These are phyloP conservation scores for Cyberlindnera japonica DNA, from an alignment of 805 yeast genomes.

Conservation along the genomic window DNA sequence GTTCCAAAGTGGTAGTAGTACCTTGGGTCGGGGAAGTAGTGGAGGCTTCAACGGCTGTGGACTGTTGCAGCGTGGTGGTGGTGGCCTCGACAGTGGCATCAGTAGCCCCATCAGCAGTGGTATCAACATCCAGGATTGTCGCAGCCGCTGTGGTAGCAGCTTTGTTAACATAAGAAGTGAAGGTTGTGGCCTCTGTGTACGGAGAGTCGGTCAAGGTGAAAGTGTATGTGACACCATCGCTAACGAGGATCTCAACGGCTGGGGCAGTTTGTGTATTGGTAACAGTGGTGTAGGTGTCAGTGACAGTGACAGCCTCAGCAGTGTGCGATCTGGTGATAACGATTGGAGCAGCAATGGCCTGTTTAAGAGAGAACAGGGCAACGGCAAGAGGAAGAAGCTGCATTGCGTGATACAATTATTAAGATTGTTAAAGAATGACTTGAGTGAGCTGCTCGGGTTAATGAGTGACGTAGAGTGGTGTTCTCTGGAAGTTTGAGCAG, in stretches of 20 bases:
- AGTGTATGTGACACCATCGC: constrained; percentile 36
- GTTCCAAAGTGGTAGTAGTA: constrained; percentile 16
- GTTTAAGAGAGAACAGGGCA: constrained; percentile 12
- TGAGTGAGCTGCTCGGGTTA: constrained; percentile 7
- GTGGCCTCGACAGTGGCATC: constrained; percentile 11
- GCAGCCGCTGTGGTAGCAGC: constrained; percentile 21
- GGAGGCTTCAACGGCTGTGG: constrained; percentile 15
- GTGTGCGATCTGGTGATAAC: constrained; percentile 53
- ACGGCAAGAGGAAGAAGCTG: constrained; percentile 13
- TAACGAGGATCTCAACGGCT: constrained; percentile 36
- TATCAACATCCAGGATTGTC: background rate
- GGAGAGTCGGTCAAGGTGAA: constrained; percentile 36
- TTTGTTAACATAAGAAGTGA: constrained; percentile 27
- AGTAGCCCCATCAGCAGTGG: constrained; percentile 4
- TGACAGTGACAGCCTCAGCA: constrained; percentile 48
- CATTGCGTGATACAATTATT: constrained; percentile 7
- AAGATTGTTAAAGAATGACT: constrained; percentile 11
- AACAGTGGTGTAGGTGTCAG: constrained; percentile 38
- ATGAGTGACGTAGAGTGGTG: constrained; percentile 9
- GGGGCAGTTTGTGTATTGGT: constrained; percentile 38
- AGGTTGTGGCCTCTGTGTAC: constrained; percentile 34
- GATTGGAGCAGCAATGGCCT: constrained; percentile 34
- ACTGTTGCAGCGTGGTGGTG: constrained; percentile 18
- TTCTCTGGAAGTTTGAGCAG: background rate
- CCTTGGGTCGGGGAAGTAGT: constrained; percentile 12